Conservation (phyloP, 1,284 basidiomycete species). For the Amylostereum chailletii region DNA sequence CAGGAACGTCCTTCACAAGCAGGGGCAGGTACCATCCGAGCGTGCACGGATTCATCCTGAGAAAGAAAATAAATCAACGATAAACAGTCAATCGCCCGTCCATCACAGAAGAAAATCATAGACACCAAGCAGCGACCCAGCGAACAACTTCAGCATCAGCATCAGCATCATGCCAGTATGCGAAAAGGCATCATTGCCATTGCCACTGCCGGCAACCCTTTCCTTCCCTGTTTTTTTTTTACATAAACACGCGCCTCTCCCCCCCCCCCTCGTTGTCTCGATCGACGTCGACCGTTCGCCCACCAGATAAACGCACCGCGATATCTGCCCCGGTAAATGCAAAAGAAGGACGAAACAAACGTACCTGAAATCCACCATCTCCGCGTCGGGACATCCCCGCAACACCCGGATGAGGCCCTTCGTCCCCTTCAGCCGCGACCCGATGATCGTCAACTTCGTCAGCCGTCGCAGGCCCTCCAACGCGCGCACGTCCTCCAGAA, state of each 20-base stretch:
- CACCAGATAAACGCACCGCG: conserved; percentile 1
- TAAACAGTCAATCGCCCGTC: too few species aligned
- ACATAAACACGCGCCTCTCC: too few species aligned
- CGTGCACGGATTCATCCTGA: conserved; percentile 90
- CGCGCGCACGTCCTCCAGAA: conserved; percentile 63
- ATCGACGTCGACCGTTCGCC: too few species aligned
- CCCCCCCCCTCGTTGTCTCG: too few species aligned
- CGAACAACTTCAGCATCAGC: too few species aligned
- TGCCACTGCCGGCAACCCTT: too few species aligned
- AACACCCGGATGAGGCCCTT: conserved; percentile 66
- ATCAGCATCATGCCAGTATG: too few species aligned
- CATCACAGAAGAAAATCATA: too few species aligned
- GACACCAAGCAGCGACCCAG: too few species aligned
- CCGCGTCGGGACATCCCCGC: conserved; percentile 65
- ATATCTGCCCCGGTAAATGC: not conserved
- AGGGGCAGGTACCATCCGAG: conserved; percentile 91
- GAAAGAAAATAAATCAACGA: conserved; percentile 1
- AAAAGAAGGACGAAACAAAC: conserved; percentile 15
- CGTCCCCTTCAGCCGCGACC: conserved; percentile 67
- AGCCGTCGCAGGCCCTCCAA: conserved; percentile 70
- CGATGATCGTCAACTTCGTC: conserved; percentile 79
- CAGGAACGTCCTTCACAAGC: conserved; percentile 60
- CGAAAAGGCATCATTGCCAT: too few species aligned
- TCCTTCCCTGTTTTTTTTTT: too few species aligned
- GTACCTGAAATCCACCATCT: conserved; percentile 87